Percentiles rank a stretch among this genome's conserved stretches.
Conservation (phyloP, 306 rosid genomes). For the Acacia melanoxylon region DNA sequence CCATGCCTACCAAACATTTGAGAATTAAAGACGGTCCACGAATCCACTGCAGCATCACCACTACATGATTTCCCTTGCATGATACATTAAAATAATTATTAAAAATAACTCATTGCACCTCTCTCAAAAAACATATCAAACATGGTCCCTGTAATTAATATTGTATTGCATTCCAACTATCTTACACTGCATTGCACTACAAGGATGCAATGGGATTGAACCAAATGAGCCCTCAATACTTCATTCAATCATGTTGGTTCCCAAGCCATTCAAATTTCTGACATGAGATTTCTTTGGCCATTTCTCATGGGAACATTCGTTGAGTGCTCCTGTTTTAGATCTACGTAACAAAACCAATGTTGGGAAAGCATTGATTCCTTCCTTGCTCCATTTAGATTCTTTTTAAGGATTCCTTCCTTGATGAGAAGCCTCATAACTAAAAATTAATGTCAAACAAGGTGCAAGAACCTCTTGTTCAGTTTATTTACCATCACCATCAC, state of each 20-base stretch:
- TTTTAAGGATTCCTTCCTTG: background rate
- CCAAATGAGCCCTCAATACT: background rate
- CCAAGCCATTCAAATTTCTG: background rate
- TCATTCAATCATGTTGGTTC: background rate
- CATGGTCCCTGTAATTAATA: too few relatives aligned
- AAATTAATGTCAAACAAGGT: background rate
- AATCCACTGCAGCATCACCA: too few relatives aligned
- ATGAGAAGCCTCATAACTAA: background rate
- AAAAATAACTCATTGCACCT: too few relatives aligned
- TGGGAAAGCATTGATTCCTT: background rate
- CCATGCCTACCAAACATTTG: too few relatives aligned
- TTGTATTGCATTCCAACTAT: too few relatives aligned
- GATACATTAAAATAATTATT: too few relatives aligned
- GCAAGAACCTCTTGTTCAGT: slow-evolving; percentile 4
- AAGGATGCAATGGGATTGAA: too few relatives aligned
- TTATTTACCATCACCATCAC: slow-evolving; percentile 11
- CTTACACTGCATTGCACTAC: too few relatives aligned
- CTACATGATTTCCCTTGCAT: too few relatives aligned
- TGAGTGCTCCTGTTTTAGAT: background rate
- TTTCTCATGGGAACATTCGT: background rate
- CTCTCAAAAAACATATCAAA: too few relatives aligned
- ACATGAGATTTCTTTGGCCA: background rate
- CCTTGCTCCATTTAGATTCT: background rate
- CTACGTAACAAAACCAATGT: background rate
- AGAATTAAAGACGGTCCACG: too few relatives aligned